Conservation (phyloP, 176 grass and related monocot genomes). For the Eragrostis curvula region DNA sequence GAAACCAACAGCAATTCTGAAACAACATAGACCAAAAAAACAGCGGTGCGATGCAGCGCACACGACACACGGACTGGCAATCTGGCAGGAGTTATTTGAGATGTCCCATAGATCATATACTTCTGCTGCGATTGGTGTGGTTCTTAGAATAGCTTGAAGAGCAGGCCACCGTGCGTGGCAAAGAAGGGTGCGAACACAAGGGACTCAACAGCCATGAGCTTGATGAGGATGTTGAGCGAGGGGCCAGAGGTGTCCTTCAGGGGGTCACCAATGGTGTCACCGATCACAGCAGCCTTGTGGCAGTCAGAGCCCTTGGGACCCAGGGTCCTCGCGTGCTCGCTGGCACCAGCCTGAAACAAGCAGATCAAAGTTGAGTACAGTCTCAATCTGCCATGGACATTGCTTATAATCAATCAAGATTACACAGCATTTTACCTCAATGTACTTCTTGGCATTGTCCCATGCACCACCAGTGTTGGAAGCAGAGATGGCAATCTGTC, state of each 20-base stretch:
- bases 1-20: slow-evolving; percentile 42
- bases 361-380: background rate
- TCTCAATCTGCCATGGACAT: background rate
- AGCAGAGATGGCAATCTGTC: slow-evolving; percentile 85
- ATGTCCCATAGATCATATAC: slow-evolving; percentile 37
- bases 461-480: slow-evolving; percentile 94
- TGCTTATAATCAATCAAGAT: background rate
- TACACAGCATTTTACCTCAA: slow-evolving; percentile 62
- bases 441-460: slow-evolving; percentile 96
- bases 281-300: slow-evolving; percentile 89
- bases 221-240: slow-evolving; percentile 95
- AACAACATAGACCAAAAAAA: slow-evolving; percentile 56
- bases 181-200: slow-evolving; percentile 90
- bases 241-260: slow-evolving; percentile 92
- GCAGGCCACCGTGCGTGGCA: slow-evolving; percentile 72
- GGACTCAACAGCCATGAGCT: slow-evolving; percentile 87
- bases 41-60: background rate
- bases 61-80: slow-evolving; percentile 20
- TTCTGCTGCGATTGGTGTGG: slow-evolving; percentile 7
- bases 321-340: slow-evolving; percentile 65
- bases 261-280: slow-evolving; percentile 91
- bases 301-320: slow-evolving; percentile 89
- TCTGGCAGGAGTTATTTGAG: slow-evolving; percentile 56
- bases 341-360: slow-evolving; percentile 68
- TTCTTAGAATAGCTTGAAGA: slow-evolving; percentile 74